Percentiles rank a stretch among this genome's conserved stretches.
Evolutionary conservation across 352 stramenopile species (phyloP).

Genomic region (Globisporangium spinosum): DNA sequence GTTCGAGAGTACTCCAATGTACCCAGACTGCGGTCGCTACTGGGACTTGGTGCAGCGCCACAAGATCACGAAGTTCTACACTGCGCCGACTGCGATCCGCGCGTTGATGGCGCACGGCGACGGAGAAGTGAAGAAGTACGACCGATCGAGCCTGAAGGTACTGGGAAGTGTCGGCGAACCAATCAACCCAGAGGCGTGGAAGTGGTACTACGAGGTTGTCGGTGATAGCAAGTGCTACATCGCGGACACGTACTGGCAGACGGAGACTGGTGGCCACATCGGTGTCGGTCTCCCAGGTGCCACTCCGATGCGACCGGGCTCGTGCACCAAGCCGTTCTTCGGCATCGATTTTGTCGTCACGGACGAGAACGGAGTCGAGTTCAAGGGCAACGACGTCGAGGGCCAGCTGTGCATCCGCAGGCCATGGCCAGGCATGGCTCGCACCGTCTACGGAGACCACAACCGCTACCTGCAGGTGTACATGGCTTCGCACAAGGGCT

Average conservation of each 20-base stretch:
- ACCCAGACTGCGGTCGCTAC: constrained; percentile 94
- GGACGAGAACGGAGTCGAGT: constrained; percentile 84
- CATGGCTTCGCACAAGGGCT: constrained; percentile 94
- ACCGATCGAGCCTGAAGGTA: constrained; percentile 91
- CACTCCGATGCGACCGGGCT: constrained; percentile 90
- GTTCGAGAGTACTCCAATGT: constrained; percentile 98
- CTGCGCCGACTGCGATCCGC: constrained; percentile 94
- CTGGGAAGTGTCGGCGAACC: constrained; percentile 97
- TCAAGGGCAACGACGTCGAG: constrained; percentile 83
- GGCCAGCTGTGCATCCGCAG: constrained; percentile 95
- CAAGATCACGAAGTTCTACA: constrained; percentile 96
- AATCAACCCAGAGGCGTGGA: constrained; percentile 97
- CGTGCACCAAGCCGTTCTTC: constrained; percentile 94
- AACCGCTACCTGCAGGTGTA: constrained; percentile 95
- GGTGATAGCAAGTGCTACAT: constrained; percentile 89
- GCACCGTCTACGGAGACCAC: constrained; percentile 94
- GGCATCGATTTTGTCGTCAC: constrained; percentile 91
- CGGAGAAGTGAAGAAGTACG: constrained; percentile 92
- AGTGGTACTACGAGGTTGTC: constrained; percentile 96
- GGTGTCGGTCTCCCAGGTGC: constrained; percentile 91
- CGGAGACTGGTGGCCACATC: constrained; percentile 95
- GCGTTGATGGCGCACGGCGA: constrained; percentile 96
- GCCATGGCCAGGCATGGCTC: constrained; percentile 95
- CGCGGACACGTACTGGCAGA: constrained; percentile 98
- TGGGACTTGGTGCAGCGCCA: constrained; percentile 96